These are phyloP conservation scores for Cephalotrichum gorgonifer DNA, from an alignment of 2,329 filamentous ascomycete species.

Conservation along the genomic window DNA sequence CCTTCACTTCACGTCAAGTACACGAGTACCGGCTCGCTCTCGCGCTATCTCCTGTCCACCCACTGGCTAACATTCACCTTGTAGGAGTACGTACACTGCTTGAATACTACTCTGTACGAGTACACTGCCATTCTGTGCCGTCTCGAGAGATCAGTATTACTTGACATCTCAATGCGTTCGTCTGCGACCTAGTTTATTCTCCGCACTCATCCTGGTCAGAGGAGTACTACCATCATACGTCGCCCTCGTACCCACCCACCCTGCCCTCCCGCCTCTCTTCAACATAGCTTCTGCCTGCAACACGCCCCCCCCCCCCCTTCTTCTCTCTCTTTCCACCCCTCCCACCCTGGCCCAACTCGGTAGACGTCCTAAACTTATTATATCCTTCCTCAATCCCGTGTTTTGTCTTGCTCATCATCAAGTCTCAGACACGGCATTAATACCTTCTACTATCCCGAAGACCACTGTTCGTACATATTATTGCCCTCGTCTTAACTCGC, in stretches of 20 bases:
- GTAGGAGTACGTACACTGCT: background rate
- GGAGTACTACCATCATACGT: background rate
- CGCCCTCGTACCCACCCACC: background rate
- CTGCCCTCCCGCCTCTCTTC: background rate
- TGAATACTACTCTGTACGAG: background rate
- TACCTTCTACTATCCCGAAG: background rate
- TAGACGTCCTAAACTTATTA: background rate
- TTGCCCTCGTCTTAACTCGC: background rate
- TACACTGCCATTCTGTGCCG: conserved; percentile 3
- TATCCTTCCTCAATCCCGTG: conserved; percentile 3
- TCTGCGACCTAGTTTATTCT: background rate
- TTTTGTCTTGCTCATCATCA: conserved; percentile 5
- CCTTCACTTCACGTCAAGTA: too few species aligned
- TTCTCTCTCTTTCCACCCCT: background rate
- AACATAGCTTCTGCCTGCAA: background rate
- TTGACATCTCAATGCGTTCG: background rate
- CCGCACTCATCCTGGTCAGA: conserved; percentile 3
- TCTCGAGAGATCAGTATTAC: conserved; percentile 1
- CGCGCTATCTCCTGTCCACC: too few species aligned
- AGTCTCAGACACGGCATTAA: conserved; percentile 4
- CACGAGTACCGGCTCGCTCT: too few species aligned
- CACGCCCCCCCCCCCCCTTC: conserved; percentile 2
- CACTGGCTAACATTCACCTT: background rate
- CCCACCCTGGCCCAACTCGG: background rate
- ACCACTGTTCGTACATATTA: background rate